Base-by-base conservation (phyloP, 2,329 filamentous ascomycete species). In the Cytospora paraplurivora region DNA sequence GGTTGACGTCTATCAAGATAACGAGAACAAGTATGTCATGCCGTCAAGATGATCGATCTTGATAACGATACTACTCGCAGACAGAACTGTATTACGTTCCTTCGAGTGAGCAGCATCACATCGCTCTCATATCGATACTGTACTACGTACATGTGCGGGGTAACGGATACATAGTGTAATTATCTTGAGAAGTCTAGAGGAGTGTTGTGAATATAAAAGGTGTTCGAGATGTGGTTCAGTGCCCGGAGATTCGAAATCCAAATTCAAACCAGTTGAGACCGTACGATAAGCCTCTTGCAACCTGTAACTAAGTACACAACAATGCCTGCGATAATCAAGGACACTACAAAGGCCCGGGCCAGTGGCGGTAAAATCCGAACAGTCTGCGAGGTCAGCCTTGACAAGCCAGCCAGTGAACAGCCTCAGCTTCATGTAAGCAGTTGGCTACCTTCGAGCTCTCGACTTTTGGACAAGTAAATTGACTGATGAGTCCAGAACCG, bases 401-500 rank as follows among this genome's bases (percentile, higher is more conserved):
- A 91, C 63, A 91, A 85, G 73, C 88, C 89, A 38, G 89, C 90
- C 6, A 79, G 82, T 41, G 85, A 92, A 67, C 90, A 94, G 72
- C 76, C 84, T 2, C 83, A 84, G 58, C 77, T 93, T 11, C 91
- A 94, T 76, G 89, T 91, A 81, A 72, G 86, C 75, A 5, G 47
- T 61, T 10, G 56, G 38, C n/a, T 17, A 12, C 41, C 41, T 27
- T 37, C 32, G 7, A 17, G 15, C 32, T 32, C 37, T 11, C 15
- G 3, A 6, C 15, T 6, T 47, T 4, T n/a, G 34, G 12, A 54
- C 35, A 21, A 44, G 37, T 38, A 11, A 21, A 55, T 41, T 53
- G 13, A 59, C 55, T 17, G 19, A 21, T 12, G 32, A 38, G n/a
- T 49, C 21, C 68, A 92, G 90, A 97, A 97, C 72, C 84, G 93